Evolutionary conservation across 2,329 filamentous ascomycete genomes (phyloP), one percentile per base, ranked within the genome.

Genomic region (Ophiocordyceps camponoti-floridani): DNA sequence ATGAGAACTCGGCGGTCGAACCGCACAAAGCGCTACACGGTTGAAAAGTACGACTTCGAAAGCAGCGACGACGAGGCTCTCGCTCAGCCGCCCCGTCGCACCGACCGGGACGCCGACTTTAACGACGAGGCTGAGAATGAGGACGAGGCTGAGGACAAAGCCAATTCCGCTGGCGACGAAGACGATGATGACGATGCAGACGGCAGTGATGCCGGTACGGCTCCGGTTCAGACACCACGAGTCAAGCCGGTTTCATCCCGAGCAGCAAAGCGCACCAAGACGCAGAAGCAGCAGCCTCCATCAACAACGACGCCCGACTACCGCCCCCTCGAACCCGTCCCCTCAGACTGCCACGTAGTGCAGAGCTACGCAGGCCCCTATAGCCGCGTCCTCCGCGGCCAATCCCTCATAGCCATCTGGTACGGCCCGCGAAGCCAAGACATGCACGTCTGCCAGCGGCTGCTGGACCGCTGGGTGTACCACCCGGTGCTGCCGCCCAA

Each of bases 391-490:
- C 51, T 59, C 13, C 58, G 60, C 35, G 57, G 58, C 16, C 54
- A 57, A 7, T 51, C 56, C 2, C 55, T 63, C 7, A 48, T 67
- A 10, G 57, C 61, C 26, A 54, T 60, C 30, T 63, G 67, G 59
- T 70, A 67, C 49, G 66, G 67, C 1, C 61, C 65, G 0, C 58
- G 60, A 23, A 53, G 54, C 27, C 52, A 57, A 8, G 53, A 57
- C 8, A 53, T 68, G 46, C 56, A 52, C 35, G 55, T 59, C 41
- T 56, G 60, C 26, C 58, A 62, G 52, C 56, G 54, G 27, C 53
- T 68, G 51, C 52, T 67, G 28, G 58, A 60, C 42, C 62, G 61
- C n/a, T 70, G 65, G 65, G 54, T 56, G 26, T 51, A 56, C 41
- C 64, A 58, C 52, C 58, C 61, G 4, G 58, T 67, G 9, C 51